These are phyloP conservation scores for Omphalotus guepiniiformis DNA, from an alignment of 768 basidiomycete species.

Conservation along the genomic window DNA sequence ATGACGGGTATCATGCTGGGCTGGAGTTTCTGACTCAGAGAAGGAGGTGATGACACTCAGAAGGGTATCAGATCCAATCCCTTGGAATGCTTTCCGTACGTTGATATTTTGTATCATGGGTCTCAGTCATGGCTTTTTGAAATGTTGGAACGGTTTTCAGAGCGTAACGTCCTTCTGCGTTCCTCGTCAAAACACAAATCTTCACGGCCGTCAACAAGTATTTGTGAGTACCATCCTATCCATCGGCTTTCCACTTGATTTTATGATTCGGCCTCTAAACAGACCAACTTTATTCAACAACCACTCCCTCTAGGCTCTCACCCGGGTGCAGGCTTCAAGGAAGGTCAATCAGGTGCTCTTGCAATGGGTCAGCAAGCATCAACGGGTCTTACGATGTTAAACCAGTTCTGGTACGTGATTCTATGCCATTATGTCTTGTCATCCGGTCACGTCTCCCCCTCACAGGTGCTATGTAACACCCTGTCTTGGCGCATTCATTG, in stretches of 20 bases:
- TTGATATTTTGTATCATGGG: neutral
- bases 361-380: constrained; percentile 64
- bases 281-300: constrained; percentile 77
- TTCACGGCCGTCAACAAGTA: constrained; percentile 47
- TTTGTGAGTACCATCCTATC: constrained; percentile 34
- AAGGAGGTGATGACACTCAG: constrained; percentile 56
- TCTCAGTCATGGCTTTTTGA: neutral
- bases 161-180: constrained; percentile 21
- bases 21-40: constrained; percentile 61
- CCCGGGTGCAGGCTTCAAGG: constrained; percentile 54
- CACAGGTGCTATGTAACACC: constrained; percentile 63
- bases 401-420: constrained; percentile 66
- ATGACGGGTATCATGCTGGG: constrained; percentile 35
- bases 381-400: constrained; percentile 68
- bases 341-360: constrained; percentile 64
- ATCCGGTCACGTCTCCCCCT: constrained; percentile 6
- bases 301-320: constrained; percentile 59
- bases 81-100: constrained; percentile 54
- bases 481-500: constrained; percentile 65
- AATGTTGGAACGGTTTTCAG: constrained; percentile 32
- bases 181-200: neutral
- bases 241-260: neutral
- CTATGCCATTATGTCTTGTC: neutral
- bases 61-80: constrained; percentile 54
- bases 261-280: neutral